phyloP scores from a whole-genome alignment of 2,329 filamentous ascomycete genomes.

The Claviceps sorghi region DNA sequence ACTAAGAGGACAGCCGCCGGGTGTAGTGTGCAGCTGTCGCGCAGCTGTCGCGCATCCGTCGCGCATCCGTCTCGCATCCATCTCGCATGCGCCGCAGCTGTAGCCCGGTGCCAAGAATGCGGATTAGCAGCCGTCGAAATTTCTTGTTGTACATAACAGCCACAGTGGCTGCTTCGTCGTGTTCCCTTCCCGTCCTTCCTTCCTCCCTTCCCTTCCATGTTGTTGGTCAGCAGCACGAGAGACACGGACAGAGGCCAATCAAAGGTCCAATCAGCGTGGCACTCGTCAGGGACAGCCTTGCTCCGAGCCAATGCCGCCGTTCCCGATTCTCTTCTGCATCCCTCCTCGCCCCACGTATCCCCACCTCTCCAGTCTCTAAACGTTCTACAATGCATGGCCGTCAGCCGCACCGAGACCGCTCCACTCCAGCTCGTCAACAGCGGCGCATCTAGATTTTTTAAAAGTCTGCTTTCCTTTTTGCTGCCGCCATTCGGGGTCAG shows the following conservation, averaged over 20 bases:
- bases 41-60: too few relatives aligned
- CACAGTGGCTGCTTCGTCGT: background rate
- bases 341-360: background rate
- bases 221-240: background rate
- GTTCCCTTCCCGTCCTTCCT: background rate
- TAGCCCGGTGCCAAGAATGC: too few relatives aligned
- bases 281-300: background rate
- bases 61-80: too few relatives aligned
- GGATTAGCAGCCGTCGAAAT: too few relatives aligned
- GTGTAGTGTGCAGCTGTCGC: too few relatives aligned
- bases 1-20: too few relatives aligned
- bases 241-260: background rate
- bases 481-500: background rate
- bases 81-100: too few relatives aligned
- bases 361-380: background rate
- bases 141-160: too few relatives aligned
- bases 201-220: too few relatives aligned
- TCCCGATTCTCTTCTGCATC: background rate
- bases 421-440: background rate
- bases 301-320: background rate
- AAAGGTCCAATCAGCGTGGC: background rate
- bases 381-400: background rate
- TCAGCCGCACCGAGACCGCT: background rate
- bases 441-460: background rate
- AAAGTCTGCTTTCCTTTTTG: background rate